Conservation (phyloP, 352 stramenopile genomes). For the Hyaloperonospora arabidopsidis region DNA sequence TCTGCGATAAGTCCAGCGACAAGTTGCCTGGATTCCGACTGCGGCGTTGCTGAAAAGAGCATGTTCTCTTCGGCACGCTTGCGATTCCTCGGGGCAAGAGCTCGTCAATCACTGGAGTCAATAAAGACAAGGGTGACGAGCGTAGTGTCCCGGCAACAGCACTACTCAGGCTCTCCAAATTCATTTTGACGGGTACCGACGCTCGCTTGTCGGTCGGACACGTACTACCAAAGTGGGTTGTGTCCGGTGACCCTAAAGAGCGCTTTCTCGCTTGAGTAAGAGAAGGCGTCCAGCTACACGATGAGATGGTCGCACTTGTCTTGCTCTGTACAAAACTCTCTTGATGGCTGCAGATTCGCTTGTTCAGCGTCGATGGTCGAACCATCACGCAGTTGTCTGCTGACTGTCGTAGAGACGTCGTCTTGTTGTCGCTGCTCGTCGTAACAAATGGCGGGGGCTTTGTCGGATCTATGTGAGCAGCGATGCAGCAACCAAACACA, state of each 20-base stretch:
- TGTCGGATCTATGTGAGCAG: constrained; percentile 20
- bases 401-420: constrained; percentile 10
- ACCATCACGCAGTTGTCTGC: constrained; percentile 20
- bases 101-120: constrained; percentile 8
- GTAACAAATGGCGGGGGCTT: constrained; percentile 17
- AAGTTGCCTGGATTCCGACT: constrained; percentile 76
- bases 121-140: constrained; percentile 21
- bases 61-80: constrained; percentile 34
- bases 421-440: constrained; percentile 23
- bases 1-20: constrained; percentile 71
- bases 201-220: constrained; percentile 21
- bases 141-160: constrained; percentile 8
- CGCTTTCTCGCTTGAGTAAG: constrained; percentile 26
- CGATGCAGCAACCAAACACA: background rate
- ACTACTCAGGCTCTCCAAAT: constrained; percentile 22
- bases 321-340: constrained; percentile 26
- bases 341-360: constrained; percentile 33
- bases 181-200: constrained; percentile 29
- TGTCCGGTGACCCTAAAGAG: constrained; percentile 21
- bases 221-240: constrained; percentile 19
- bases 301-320: constrained; percentile 12
- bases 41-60: constrained; percentile 39
- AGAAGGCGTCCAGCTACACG: constrained; percentile 18
- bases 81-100: constrained; percentile 14
- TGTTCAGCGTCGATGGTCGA: constrained; percentile 32